These are phyloP conservation scores for Leccinum disarticulatum DNA, from an alignment of 768 basidiomycete genomes.

Conservation along the genomic window DNA sequence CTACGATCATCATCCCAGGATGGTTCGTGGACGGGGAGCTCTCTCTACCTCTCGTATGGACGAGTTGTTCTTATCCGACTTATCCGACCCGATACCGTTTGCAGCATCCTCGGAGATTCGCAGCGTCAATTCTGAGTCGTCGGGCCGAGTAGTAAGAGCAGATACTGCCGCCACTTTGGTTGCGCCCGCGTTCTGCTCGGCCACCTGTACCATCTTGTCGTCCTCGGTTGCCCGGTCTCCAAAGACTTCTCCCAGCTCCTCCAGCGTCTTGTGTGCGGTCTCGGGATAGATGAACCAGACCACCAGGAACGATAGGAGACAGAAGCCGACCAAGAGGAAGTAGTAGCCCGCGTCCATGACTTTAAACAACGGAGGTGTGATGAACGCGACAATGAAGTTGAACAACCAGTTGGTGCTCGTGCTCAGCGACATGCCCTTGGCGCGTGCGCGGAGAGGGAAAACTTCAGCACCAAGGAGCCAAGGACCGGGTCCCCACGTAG, in stretches of 20 bases:
- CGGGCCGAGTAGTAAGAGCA: conserved; percentile 16
- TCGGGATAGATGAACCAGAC: conserved; percentile 52
- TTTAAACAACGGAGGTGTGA: conserved; percentile 60
- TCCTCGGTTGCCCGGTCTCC: conserved; percentile 36
- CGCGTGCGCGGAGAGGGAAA: conserved; percentile 42
- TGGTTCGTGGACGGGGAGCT: conserved; percentile 5
- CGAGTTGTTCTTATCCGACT: conserved; percentile 23
- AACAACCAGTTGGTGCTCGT: conserved; percentile 36
- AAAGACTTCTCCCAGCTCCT: conserved; percentile 50
- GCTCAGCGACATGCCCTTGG: conserved; percentile 39
- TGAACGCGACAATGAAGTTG: conserved; percentile 44
- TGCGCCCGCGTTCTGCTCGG: conserved; percentile 13
- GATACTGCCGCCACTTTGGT: conserved; percentile 13
- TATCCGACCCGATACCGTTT: conserved; percentile 13
- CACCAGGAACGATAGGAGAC: conserved; percentile 43
- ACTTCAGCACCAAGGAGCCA: conserved; percentile 55
- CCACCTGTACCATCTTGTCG: conserved; percentile 20
- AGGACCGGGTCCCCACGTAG: conserved; percentile 55
- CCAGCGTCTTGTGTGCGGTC: conserved; percentile 46
- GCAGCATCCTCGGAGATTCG: conserved; percentile 19
- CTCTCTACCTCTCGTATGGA: conserved; percentile 19
- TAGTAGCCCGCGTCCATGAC: conserved; percentile 47
- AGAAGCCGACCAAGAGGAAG: conserved; percentile 50
- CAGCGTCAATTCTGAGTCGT: conserved; percentile 29
- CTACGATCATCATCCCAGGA: conserved; percentile 6